A percentile compares a stretch with the other conserved stretches of the same genome.
Evolutionary conservation across 148 eudicot genomes (phyloP).

Genomic region (Selenicereus undatus): DNA sequence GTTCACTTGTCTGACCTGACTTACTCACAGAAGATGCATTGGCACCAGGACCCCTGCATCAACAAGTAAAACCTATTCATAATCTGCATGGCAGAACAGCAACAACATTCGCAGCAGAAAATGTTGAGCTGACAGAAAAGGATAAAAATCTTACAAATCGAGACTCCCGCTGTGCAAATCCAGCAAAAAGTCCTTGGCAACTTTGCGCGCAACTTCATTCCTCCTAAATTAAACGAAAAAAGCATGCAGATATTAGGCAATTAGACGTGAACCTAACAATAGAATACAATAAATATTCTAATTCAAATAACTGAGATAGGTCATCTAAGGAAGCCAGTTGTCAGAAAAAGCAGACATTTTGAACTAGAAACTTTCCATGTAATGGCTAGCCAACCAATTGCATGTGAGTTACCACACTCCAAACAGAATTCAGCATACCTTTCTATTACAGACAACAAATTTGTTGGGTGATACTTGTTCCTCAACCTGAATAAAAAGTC

Average conservation of each 20-base stretch:
- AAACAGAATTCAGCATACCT: slow-evolving; percentile 43
- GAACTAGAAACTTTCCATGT: neutral
- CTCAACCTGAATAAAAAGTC: slow-evolving; percentile 57
- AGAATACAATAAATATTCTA: neutral
- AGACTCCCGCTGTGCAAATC: slow-evolving; percentile 85
- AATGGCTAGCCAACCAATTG: neutral
- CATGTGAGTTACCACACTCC: slow-evolving; percentile 10
- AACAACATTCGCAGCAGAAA: neutral
- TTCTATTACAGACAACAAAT: slow-evolving; percentile 72
- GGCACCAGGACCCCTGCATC: slow-evolving; percentile 63
- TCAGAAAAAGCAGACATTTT: neutral
- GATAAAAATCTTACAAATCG: slow-evolving; percentile 61
- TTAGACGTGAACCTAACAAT: neutral
- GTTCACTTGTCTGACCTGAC: slow-evolving; percentile 69
- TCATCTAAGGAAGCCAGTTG: neutral
- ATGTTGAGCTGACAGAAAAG: neutral
- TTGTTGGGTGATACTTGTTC: slow-evolving; percentile 97
- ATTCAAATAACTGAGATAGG: neutral
- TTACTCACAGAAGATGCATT: slow-evolving; percentile 43
- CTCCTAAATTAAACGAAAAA: slow-evolving; percentile 46
- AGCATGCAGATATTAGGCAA: neutral
- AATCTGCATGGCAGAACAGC: neutral
- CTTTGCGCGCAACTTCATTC: slow-evolving; percentile 79
- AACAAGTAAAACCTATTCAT: slow-evolving; percentile 5
- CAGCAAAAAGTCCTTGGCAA: slow-evolving; percentile 79